Conservation (phyloP, 108 stramenopile species). For the Chaetoceros tenuissimus region DNA sequence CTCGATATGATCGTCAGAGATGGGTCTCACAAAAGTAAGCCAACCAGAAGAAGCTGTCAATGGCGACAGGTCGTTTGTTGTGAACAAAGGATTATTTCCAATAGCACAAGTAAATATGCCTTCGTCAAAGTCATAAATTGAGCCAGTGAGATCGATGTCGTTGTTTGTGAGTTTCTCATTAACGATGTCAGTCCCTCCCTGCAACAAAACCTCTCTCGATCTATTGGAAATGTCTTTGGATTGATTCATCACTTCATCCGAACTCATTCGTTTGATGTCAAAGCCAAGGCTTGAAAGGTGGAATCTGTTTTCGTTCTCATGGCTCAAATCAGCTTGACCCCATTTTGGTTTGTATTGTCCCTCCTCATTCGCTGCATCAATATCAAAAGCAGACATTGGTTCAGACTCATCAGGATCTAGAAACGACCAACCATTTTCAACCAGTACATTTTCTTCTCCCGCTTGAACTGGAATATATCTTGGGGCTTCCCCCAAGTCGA, state of each 20-base stretch:
- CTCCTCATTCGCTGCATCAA: conserved; percentile 16
- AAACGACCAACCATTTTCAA: conserved; percentile 27
- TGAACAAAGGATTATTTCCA: conserved; percentile 17
- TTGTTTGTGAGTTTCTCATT: conserved; percentile 14
- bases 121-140: conserved; percentile 1
- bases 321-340: conserved; percentile 2
- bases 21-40: conserved; percentile 19
- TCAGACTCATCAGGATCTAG: conserved; percentile 28
- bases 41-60: conserved; percentile 20
- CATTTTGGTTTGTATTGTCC: conserved; percentile 25
- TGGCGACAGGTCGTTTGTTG: conserved; percentile 11
- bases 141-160: conserved; percentile 10
- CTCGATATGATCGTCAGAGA: conserved; percentile 8
- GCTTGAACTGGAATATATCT: conserved; percentile 17
- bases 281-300: conserved; percentile 15
- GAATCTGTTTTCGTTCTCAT: background rate
- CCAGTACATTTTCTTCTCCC: conserved; percentile 19
- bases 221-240: conserved; percentile 1
- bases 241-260: conserved; percentile 2
- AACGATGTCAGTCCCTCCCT: conserved; percentile 21
- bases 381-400: conserved; percentile 16
- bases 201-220: conserved; percentile 11
- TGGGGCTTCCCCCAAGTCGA: background rate
- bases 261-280: conserved; percentile 2
- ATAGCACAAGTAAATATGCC: conserved; percentile 23